Conservation (phyloP, 768 basidiomycete species). For the Suillus americanus region DNA sequence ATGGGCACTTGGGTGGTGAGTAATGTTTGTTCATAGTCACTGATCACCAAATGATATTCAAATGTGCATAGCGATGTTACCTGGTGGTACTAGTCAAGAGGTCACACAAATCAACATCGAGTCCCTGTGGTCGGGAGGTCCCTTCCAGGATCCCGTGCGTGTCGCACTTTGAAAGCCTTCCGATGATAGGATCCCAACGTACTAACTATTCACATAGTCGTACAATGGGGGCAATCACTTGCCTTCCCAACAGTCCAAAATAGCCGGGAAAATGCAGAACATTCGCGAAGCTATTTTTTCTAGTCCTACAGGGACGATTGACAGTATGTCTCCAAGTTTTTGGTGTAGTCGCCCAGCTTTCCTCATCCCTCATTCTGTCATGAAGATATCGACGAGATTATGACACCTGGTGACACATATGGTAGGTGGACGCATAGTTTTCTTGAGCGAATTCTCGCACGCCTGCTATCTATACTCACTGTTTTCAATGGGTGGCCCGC, state of each 20-base stretch:
- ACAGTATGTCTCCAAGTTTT: slow-evolving; percentile 35
- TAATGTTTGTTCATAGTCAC: neutral
- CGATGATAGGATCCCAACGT: neutral
- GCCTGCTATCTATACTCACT: neutral
- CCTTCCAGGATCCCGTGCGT: slow-evolving; percentile 62
- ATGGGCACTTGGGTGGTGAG: slow-evolving; percentile 67
- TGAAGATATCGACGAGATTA: slow-evolving; percentile 54
- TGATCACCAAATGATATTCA: neutral
- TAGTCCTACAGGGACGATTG: slow-evolving; percentile 57
- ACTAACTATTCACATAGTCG: slow-evolving; percentile 32
- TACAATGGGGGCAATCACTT: slow-evolving; percentile 74
- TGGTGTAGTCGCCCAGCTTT: neutral
- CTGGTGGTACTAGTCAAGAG: slow-evolving; percentile 61
- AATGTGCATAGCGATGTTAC: slow-evolving; percentile 53
- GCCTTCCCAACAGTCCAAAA: slow-evolving; percentile 40
- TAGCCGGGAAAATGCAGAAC: slow-evolving; percentile 48
- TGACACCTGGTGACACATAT: slow-evolving; percentile 57
- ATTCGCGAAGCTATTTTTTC: slow-evolving; percentile 59
- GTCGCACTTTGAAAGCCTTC: neutral
- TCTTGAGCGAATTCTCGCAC: neutral
- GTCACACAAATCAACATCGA: slow-evolving; percentile 72
- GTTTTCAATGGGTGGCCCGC: slow-evolving; percentile 6
- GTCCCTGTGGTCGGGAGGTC: slow-evolving; percentile 74
- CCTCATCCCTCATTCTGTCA: neutral
- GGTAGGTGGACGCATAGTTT: slow-evolving; percentile 36